Base-by-base conservation (phyloP, 306 rosid genomes). In the Glycine soja region DNA sequence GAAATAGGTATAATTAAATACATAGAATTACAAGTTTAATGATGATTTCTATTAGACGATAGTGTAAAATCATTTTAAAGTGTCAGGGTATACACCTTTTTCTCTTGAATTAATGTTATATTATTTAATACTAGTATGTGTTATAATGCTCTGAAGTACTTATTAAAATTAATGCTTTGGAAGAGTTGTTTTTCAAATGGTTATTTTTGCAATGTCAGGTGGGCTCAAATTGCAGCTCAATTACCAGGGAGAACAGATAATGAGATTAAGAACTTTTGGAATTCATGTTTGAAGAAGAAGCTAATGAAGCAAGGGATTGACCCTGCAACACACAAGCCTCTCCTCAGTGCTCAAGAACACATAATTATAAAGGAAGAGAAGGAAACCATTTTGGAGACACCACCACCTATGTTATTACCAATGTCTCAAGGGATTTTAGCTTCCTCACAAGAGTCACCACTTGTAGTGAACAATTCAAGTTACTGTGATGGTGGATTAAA, bases 171-270 rank as follows among this genome's bases (percentile, higher is more conserved):
- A 4, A 48, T 56, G 14, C 1, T 6, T 64, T 64, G 3, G 11
- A 36, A 64, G 47, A 7, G 50, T n/a, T 65, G 8, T 65, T 14
- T 16, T 52, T 72, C 36, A 47, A 16, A 71, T 63, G 70, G 42
- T 65, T 38, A 18, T 9, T n/a, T n/a, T 65, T 67, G 6, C 43
- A 62, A 50, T 46, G 48, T 70, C 77, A 95, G 98, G 88, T 95
- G 98, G 98, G 97, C 98, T 64, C 98, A 95, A 74, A 95, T 95
- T 70, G 97, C 98, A 14, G 85, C 97, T 34, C 97, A 90, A 38
- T 86, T 92, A 32, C 98, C 97, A 0, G 98, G 98, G 48, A 91
- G 98, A 90, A 94, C 98, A 10, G 98, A 94, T 36, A 94, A 94
- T 70, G 98, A 94, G 90, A 92, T 95, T 5, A 95, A 95, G 52